Base-by-base conservation (phyloP, 2,329 filamentous ascomycete genomes). In the Geosmithia flava region DNA sequence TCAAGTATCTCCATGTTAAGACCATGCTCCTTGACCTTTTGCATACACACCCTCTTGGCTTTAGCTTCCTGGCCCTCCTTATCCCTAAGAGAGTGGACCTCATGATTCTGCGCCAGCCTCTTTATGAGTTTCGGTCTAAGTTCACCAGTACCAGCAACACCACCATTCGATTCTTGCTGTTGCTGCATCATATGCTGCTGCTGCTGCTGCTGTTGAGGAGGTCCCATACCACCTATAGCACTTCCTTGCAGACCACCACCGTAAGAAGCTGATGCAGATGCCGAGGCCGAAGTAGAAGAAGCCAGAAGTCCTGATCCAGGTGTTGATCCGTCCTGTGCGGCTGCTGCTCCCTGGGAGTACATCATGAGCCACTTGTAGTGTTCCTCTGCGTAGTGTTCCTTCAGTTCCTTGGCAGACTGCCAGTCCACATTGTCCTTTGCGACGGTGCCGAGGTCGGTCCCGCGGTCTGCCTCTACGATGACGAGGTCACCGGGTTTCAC, bases 301-400 rank as follows among this genome's bases (percentile, higher is more conserved):
- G 82, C 75, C 65, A 83, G 75, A 47, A 82, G 70, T 27, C 83
- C 80, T 47, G 76, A 74, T 37, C 76, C 49, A 7, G 75, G 68
- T 20, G 15, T 16, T 5, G 33, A 3, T 7, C 78, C 75, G 52
- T 83, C 80, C 49, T 81, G 74, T 20, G 73, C 75, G 20, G 73
- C 76, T 37, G 76, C 76, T 7, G 79, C 87, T 60, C 81, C 86
- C 62, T 89, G 83, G 1, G 89, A 95, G 64, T 96, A 98, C 86
- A 97, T 93, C 85, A 97, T 95, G 47, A 98, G 75, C 87, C 91
- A 97, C 59, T 89, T 90, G 68, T 95, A 96, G 63, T 98, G 93
- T 62, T 97, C 89, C 62, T 96, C 88, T 2, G 86, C 86, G 55
- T 91, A 94, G 56, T 93, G 83, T 56, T 94, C 87, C 63, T 96